Conservation (phyloP, 2,329 filamentous ascomycete genomes). For the Penicillium sp. region DNA sequence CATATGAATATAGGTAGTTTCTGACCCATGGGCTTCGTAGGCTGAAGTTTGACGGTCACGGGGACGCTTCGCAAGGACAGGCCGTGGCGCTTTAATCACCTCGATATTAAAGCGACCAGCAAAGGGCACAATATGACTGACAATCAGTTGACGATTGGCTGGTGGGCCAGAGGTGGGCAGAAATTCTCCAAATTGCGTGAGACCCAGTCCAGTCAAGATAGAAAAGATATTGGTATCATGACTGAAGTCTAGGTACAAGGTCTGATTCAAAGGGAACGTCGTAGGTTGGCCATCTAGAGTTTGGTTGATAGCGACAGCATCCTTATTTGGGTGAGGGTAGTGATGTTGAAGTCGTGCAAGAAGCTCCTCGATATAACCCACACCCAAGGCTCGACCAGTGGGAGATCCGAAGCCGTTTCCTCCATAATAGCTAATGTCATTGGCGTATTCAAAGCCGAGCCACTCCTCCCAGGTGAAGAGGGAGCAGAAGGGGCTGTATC, state of each 20-base stretch:
- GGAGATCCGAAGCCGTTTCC: slow-evolving; percentile 3
- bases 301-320: not conserved
- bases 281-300: not conserved
- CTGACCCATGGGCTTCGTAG: not conserved
- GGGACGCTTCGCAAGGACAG: not conserved
- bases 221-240: slow-evolving; percentile 6
- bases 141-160: not conserved
- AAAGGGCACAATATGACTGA: slow-evolving; percentile 4
- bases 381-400: not conserved
- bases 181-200: slow-evolving; percentile 1
- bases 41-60: not conserved
- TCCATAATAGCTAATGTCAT: slow-evolving; percentile 7
- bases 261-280: slow-evolving; percentile 6
- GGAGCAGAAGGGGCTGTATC: slow-evolving; percentile 3
- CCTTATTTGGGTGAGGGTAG: not conserved
- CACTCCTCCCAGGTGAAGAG: slow-evolving; percentile 6
- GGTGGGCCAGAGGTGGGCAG: not conserved
- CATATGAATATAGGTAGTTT: slow-evolving; percentile 4
- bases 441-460: slow-evolving; percentile 4
- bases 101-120: slow-evolving; percentile 5
- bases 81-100: not conserved
- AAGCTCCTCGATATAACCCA: slow-evolving; percentile 6
- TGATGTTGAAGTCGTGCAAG: not conserved
- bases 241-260: slow-evolving; percentile 4
- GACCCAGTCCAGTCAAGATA: not conserved